phyloP scores from a whole-genome alignment of 2,329 filamentous ascomycete species.

The Ceratocystis lukuohia region DNA sequence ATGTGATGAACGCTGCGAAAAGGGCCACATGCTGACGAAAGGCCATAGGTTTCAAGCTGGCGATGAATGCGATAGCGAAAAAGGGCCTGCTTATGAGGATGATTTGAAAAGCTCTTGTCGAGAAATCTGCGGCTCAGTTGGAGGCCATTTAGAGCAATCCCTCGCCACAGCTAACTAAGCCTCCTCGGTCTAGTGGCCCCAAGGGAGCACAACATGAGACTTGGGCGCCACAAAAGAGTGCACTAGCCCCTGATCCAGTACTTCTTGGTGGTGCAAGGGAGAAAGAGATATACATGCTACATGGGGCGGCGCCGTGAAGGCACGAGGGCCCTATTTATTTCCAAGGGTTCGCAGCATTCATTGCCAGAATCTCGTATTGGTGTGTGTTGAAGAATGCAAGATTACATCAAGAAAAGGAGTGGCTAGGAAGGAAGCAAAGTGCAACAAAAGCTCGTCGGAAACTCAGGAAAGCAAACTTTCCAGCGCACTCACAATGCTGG shows the following conservation, averaged over 20 bases:
- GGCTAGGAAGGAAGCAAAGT: background rate
- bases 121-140: background rate
- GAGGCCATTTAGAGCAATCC: background rate
- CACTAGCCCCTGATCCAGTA: constrained; percentile 5
- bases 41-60: background rate
- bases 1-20: background rate
- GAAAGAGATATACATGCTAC: background rate
- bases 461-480: background rate
- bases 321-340: background rate
- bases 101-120: background rate
- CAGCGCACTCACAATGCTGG: no score
- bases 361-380: background rate
- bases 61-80: background rate
- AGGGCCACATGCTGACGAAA: constrained; percentile 3
- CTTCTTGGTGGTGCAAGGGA: background rate
- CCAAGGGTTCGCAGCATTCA: background rate
- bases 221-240: background rate
- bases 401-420: background rate
- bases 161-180: background rate
- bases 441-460: background rate
- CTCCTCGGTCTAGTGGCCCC: background rate
- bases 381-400: background rate
- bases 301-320: background rate
- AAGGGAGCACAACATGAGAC: constrained; percentile 8
- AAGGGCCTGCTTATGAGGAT: background rate